phyloP scores from a whole-genome alignment of 306 rosid species.

The Vigna mungo region DNA sequence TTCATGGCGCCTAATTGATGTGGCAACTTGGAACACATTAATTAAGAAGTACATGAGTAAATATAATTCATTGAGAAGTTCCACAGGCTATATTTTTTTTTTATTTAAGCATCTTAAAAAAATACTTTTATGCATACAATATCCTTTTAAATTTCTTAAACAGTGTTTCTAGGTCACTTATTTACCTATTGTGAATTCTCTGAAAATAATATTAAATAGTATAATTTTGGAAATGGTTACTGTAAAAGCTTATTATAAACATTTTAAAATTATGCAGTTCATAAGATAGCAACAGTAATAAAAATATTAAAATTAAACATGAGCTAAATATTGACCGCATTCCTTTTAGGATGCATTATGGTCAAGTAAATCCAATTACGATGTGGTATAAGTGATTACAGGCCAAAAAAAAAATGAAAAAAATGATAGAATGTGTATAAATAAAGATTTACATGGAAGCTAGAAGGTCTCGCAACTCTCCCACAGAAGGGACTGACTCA shows the following conservation, averaged over 20 bases:
- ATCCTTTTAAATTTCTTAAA: no score
- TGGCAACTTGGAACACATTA: no score
- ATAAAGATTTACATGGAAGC: conserved; percentile 65
- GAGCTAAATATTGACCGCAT: conserved; percentile 13
- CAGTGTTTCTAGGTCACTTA: no score
- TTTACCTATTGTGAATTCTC: background rate
- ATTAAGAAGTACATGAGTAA: no score
- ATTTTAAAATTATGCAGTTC: background rate
- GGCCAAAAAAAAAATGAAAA: no score
- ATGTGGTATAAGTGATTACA: conserved; percentile 8
- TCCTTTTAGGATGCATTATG: conserved; percentile 5
- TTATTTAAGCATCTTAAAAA: no score
- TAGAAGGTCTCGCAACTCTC: conserved; percentile 76
- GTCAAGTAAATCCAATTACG: no score
- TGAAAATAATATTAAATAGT: background rate
- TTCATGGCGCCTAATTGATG: no score
- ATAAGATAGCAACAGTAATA: background rate
- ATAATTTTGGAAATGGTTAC: background rate
- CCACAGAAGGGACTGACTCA: conserved; percentile 65
- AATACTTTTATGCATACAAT: no score
- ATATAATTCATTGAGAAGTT: no score
- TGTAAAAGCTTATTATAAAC: background rate
- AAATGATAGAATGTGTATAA: conserved; percentile 1
- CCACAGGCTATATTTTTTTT: no score
- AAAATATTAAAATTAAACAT: conserved; percentile 18